Base-by-base conservation (phyloP, 179 eudicot species). In the Heliamphora ciliata region DNA sequence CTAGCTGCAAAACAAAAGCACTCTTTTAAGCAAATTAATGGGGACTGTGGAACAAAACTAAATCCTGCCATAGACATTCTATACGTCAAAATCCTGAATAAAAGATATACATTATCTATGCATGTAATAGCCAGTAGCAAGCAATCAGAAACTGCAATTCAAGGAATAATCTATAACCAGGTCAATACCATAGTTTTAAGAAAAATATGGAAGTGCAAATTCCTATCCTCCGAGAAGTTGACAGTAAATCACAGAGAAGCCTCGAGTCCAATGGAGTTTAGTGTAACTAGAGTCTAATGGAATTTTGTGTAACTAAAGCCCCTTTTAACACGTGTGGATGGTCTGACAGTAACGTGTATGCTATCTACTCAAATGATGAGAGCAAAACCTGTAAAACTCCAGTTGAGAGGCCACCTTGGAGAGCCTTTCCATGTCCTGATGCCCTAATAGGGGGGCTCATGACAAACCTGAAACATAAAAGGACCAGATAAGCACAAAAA, bases 391-490 rank as follows among this genome's bases (percentile, higher is more conserved):
- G 98, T 76, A 95, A 89, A 85, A 90, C 84, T 63, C 98, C 98
- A 1, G 90, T 72, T 70, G 98, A 88, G 80, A 95, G 94, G 80
- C 94, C 98, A 81, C 83, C 92, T 84, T 94, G 97, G 82, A 94
- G 99, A 58, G 90, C 93, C 83, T 89, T 91, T 69, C 86, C 96
- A 87, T 96, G 99, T 76, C 98, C 99, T 59, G 90, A 82, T 78
- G 85, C 89, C 83, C 99, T 91, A 83, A 96, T 92, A 68, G 98
- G 99, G 81, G 99, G 99, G 81, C 99, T 96, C 99, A 96, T 96
- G 80, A 96, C 99, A 86, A 85, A 96, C 87, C 99, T 96, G 87
- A 73, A 78, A 82, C 21, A 76, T 11, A 3, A 51, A 21, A 21
- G 9, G 51, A 51, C 67, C 77, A 31, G 72, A 31, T 31, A 31